phyloP scores from a whole-genome alignment of 192 early-diverging fungal genomes.

The Chytriomyces hyalinus region DNA sequence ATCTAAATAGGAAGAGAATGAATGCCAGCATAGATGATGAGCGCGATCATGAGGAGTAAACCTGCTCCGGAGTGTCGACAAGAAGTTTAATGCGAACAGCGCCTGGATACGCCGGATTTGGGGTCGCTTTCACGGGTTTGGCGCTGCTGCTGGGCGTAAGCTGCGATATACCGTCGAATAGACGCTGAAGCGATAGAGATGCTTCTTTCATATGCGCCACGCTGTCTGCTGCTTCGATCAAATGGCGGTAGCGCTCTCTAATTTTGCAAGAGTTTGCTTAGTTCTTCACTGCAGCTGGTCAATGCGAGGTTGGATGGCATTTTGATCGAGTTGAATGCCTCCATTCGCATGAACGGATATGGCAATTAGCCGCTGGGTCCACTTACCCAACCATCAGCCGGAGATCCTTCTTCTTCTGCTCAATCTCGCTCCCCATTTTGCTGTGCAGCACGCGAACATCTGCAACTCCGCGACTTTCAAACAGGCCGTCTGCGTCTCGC shows the following conservation, averaged over 20 bases:
- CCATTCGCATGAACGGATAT: background rate
- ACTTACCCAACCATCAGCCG: slow-evolving; percentile 84
- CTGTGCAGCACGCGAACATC: slow-evolving; percentile 47
- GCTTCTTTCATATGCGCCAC: slow-evolving; percentile 74
- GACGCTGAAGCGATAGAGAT: slow-evolving; percentile 57
- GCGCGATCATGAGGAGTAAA: slow-evolving; percentile 35
- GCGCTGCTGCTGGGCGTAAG: slow-evolving; percentile 67
- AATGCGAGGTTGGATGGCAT: no score
- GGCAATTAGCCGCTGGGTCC: background rate
- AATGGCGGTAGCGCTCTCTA: slow-evolving; percentile 84
- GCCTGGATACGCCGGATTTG: slow-evolving; percentile 40
- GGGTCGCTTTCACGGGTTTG: slow-evolving; percentile 28
- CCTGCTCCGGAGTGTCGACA: slow-evolving; percentile 87
- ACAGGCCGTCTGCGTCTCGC: slow-evolving; percentile 52
- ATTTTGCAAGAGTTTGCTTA: background rate
- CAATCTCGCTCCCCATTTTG: slow-evolving; percentile 66
- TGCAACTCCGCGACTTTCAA: slow-evolving; percentile 48
- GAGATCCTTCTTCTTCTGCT: slow-evolving; percentile 80
- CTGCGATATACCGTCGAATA: slow-evolving; percentile 44
- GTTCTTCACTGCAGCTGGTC: background rate
- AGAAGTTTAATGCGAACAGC: slow-evolving; percentile 83
- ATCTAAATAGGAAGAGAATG: slow-evolving; percentile 55
- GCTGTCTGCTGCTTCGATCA: slow-evolving; percentile 83
- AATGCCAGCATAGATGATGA: background rate
- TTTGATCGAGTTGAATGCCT: no score